Evolutionary conservation across 2,329 filamentous ascomycete species (phyloP).

Genomic region (Aspergillus pseudotamarii): DNA sequence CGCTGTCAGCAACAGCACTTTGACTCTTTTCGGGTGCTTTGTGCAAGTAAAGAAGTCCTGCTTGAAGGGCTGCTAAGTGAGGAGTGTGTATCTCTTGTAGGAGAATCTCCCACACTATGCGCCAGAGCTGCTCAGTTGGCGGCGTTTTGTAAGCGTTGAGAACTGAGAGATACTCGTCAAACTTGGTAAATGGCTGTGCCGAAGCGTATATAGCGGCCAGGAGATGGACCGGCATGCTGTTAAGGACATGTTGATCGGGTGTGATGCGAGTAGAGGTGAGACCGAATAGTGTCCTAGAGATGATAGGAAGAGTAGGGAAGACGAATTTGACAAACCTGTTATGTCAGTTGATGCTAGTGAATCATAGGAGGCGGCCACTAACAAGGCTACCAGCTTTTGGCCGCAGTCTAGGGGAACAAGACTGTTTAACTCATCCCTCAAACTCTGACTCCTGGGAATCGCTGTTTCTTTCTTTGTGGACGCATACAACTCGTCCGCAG

Average conservation of each 20-base stretch:
- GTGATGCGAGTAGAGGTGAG: not conserved
- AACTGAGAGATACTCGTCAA: conserved; percentile 25
- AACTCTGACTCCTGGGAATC: conserved; percentile 2
- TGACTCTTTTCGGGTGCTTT: conserved; percentile 13
- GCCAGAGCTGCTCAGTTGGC: conserved; percentile 23
- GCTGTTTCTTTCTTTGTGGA: conserved; percentile 14
- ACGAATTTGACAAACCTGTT: conserved; percentile 25
- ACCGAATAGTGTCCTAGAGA: conserved; percentile 26
- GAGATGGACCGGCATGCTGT: conserved; percentile 22
- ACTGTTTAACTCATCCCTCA: conserved; percentile 11
- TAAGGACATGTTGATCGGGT: conserved; percentile 11
- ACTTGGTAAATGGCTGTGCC: conserved; percentile 26
- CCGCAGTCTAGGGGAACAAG: conserved; percentile 16
- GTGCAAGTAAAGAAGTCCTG: conserved; percentile 29
- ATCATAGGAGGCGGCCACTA: not conserved
- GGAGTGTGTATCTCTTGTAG: conserved; percentile 29
- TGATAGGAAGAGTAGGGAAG: conserved; percentile 26
- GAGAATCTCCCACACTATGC: conserved; percentile 22
- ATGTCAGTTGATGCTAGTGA: not conserved
- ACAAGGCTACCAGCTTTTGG: conserved; percentile 18
- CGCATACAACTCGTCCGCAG: conserved; percentile 15
- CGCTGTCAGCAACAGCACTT: conserved; percentile 28
- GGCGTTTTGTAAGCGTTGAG: conserved; percentile 19
- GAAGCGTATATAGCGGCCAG: conserved; percentile 32
- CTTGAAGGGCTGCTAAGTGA: conserved; percentile 27